A percentile compares a stretch with the other conserved stretches of the same genome.
Evolutionary conservation across 139 green algal genomes (phyloP).

Genomic region (Chlamydomonas applanata): DNA sequence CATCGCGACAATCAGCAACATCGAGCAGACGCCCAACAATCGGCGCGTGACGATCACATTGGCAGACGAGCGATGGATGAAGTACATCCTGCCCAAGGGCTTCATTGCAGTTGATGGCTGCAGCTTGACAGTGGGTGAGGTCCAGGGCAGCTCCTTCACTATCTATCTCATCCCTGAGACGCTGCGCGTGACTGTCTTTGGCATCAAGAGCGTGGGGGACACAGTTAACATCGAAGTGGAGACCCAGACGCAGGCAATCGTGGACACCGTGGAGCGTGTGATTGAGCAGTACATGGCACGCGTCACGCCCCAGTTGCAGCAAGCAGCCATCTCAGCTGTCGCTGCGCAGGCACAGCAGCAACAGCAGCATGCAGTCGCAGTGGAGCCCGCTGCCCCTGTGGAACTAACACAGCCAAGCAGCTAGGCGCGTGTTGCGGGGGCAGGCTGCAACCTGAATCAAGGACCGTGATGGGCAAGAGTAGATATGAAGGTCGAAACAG

Average conservation of each 20-base stretch:
- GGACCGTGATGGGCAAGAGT: too few species aligned
- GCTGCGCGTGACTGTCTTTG: conserved; percentile 75
- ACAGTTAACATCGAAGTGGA: conserved; percentile 91
- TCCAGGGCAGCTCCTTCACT: conserved; percentile 58
- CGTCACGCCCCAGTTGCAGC: neutral
- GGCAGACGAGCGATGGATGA: conserved; percentile 67
- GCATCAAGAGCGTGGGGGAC: conserved; percentile 63
- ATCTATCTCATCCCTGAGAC: conserved; percentile 97
- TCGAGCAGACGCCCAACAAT: conserved; percentile 78
- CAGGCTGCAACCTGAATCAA: too few species aligned
- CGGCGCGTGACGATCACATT: conserved; percentile 67
- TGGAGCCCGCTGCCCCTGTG: too few species aligned
- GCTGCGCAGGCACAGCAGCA: too few species aligned
- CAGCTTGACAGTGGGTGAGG: conserved; percentile 84
- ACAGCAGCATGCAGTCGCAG: too few species aligned
- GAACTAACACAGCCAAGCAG: too few species aligned
- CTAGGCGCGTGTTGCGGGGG: too few species aligned
- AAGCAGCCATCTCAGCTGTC: too few species aligned
- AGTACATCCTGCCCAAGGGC: conserved; percentile 95
- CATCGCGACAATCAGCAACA: conserved; percentile 46
- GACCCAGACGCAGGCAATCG: conserved; percentile 88
- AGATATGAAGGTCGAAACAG: too few species aligned
- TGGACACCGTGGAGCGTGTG: conserved; percentile 89
- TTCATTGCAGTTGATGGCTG: conserved; percentile 93
- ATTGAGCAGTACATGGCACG: conserved; percentile 55